Conservation (phyloP, 163 green algal genomes). For the Chlorella variabilis region DNA sequence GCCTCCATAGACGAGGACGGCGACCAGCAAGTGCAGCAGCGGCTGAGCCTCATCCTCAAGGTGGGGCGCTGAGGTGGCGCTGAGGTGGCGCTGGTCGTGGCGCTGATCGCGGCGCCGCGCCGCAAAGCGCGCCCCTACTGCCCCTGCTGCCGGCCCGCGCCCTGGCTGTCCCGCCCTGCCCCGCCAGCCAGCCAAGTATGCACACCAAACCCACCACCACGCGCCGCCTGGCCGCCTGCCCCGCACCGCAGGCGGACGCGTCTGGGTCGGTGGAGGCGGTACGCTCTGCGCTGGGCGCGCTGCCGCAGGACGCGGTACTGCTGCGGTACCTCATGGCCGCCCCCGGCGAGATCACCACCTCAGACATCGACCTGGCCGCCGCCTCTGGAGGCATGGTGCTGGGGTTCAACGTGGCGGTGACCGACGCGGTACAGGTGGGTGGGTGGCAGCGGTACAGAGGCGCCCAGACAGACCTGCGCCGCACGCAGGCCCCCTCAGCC, state of each 20-base stretch:
- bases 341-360: conserved; percentile 83
- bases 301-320: conserved; percentile 91
- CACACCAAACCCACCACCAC: no score
- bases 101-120: no score
- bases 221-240: no score
- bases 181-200: no score
- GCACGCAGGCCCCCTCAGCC: no score
- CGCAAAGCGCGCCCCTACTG: no score
- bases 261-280: conserved; percentile 92
- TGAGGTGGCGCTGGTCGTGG: background rate
- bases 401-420: conserved; percentile 84
- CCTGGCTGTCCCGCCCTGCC: no score
- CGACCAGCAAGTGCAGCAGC: conserved; percentile 69
- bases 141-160: no score
- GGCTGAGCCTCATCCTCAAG: conserved; percentile 93
- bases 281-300: conserved; percentile 74
- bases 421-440: conserved; percentile 67
- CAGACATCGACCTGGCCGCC: conserved; percentile 93
- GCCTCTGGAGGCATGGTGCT: conserved; percentile 86
- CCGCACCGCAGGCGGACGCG: conserved; percentile 83
- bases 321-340: conserved; percentile 88
- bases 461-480: no score
- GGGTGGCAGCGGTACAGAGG: no score
- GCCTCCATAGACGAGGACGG: conserved; percentile 74
- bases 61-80: conserved; percentile 23